Conservation (phyloP, 805 yeast genomes). For the Candida golubevii region DNA sequence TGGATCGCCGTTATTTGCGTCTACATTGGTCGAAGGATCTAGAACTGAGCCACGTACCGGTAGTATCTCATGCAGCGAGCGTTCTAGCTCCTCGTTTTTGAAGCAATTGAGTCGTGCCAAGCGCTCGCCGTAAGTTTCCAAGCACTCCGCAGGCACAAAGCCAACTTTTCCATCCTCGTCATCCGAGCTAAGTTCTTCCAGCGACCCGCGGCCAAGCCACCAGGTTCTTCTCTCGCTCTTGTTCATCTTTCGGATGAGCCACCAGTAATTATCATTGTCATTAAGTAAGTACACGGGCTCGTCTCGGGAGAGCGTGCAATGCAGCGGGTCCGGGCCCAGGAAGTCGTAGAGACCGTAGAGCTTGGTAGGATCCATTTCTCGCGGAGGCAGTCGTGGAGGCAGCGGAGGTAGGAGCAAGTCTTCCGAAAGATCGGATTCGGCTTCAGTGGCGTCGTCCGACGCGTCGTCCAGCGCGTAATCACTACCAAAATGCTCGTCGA, state of each 20-base stretch:
- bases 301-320: conserved; percentile 72
- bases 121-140: conserved; percentile 88
- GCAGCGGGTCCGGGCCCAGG: conserved; percentile 89
- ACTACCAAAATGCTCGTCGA: conserved; percentile 9
- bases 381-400: conserved; percentile 76
- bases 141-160: conserved; percentile 93
- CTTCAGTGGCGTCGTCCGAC: conserved; percentile 23
- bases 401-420: conserved; percentile 48
- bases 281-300: conserved; percentile 79
- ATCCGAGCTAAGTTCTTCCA: conserved; percentile 19
- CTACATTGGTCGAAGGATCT: not conserved
- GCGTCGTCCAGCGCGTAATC: conserved; percentile 9
- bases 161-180: conserved; percentile 73
- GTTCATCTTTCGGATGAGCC: conserved; percentile 63
- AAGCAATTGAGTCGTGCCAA: conserved; percentile 89
- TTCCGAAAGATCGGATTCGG: conserved; percentile 32
- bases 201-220: conserved; percentile 11
- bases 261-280: conserved; percentile 95
- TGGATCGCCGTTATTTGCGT: not conserved
- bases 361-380: conserved; percentile 75
- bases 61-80: conserved; percentile 4
- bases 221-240: conserved; percentile 26
- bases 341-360: conserved; percentile 86
- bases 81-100: conserved; percentile 73
- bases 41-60: not conserved